Evolutionary conservation across 495 filamentous ascomycete species (phyloP), one percentile per base, ranked within the genome.

Genomic region (Penicillium roqueforti): DNA sequence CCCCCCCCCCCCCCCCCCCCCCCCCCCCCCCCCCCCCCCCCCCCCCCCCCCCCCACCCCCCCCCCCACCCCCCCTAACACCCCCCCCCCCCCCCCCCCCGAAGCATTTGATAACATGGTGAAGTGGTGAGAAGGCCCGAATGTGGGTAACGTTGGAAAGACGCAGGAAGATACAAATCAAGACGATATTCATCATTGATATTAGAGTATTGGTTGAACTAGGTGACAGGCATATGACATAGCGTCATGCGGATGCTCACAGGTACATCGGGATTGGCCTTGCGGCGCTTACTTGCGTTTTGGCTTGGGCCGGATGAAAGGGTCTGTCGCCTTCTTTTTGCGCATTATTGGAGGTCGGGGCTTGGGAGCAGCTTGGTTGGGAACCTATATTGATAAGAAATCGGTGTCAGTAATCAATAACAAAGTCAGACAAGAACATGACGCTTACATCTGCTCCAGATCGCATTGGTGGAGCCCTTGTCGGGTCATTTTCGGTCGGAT

Each of bases 241-340:
- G 5, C 32, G 32, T 36, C 32, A 36, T 36, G 32, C 1, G 32
- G 32, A 36, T 36, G 32, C 1, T 36, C 32, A 36, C 32, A 36
- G 16, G n/a, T 36, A 36, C 32, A 25, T 38, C 5, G 25, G 9
- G 3, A 25, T 42, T 16, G n/a, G 14, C 23, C 4, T 19, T 19
- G 42, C 37, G 37, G 55, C 44, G 42, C 36, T 43, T 53, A 63
- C 36, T 60, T 57, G 50, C 53, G 67, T 62, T 68, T 71, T 46
- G 64, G 68, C 54, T 79, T 82, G 6, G 78, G 77, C 19, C 74
- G 65, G 43, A 82, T 80, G 42, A 82, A 82, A 1, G 77, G 76
- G 58, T 81, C 76, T 9, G 51, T 71, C 34, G 77, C 69, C 53
- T 78, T 79, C 57, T 71, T 77, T 49, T 72, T 75, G 39, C 74